phyloP scores from a whole-genome alignment of 2,329 filamentous ascomycete species.

The Rutstroemia sp. region DNA sequence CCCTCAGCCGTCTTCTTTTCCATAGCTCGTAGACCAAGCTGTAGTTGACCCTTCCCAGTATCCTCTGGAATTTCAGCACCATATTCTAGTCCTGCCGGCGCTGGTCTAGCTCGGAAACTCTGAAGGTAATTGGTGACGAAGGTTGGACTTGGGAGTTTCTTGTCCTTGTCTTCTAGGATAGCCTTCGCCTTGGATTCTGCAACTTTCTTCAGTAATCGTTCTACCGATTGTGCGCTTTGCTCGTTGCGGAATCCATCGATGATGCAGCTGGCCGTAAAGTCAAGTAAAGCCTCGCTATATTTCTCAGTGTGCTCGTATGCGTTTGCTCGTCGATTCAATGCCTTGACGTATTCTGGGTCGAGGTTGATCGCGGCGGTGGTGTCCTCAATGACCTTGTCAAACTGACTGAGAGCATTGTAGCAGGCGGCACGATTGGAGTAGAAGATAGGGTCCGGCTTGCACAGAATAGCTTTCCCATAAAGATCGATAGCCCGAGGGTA shows the following conservation, averaged over 20 bases:
- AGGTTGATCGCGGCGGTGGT: conserved; percentile 91
- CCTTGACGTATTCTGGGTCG: conserved; percentile 95
- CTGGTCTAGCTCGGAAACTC: conserved; percentile 81
- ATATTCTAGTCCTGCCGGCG: conserved; percentile 77
- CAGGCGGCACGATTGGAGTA: conserved; percentile 98
- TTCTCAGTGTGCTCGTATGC: conserved; percentile 90
- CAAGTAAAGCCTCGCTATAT: conserved; percentile 89
- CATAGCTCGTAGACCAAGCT: conserved; percentile 74
- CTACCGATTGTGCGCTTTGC: conserved; percentile 78
- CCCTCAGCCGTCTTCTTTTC: conserved; percentile 82
- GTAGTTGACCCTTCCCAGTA: conserved; percentile 77
- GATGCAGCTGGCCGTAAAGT: conserved; percentile 98
- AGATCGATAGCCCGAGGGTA: conserved; percentile 91
- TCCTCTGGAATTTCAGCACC: conserved; percentile 68
- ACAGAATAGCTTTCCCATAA: conserved; percentile 92
- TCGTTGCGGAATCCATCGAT: conserved; percentile 97
- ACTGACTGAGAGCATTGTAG: conserved; percentile 87
- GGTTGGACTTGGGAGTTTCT: conserved; percentile 88
- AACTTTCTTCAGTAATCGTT: conserved; percentile 91
- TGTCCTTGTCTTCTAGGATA: conserved; percentile 71
- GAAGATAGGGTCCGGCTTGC: conserved; percentile 95
- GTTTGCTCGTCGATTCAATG: conserved; percentile 90
- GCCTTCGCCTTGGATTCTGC: conserved; percentile 89
- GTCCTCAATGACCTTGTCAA: conserved; percentile 95
- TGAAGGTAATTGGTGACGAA: conserved; percentile 99